These are phyloP conservation scores for Lepiota venenata DNA, from an alignment of 768 basidiomycete genomes.

Conservation along the genomic window DNA sequence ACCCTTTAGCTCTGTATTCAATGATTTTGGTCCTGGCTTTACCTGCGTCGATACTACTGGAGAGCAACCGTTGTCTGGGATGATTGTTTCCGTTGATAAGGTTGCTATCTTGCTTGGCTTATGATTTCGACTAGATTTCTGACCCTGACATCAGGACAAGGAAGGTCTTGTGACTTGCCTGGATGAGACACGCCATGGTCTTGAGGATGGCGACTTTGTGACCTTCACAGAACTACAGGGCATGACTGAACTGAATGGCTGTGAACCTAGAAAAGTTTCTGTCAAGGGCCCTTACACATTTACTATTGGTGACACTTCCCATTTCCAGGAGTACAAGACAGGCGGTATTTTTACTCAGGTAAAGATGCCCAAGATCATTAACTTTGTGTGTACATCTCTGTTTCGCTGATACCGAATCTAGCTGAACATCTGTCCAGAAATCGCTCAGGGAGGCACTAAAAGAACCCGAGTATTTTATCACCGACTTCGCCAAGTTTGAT, in stretches of 20 bases:
- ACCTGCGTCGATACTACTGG: slow-evolving; percentile 98
- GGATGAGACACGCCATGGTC: slow-evolving; percentile 95
- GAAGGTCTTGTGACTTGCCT: slow-evolving; percentile 96
- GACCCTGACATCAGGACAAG: slow-evolving; percentile 48
- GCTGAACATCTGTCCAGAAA: slow-evolving; percentile 56
- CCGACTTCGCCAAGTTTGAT: slow-evolving; percentile 97
- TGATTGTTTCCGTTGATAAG: slow-evolving; percentile 94
- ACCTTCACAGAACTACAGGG: slow-evolving; percentile 96
- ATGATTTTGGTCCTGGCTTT: slow-evolving; percentile 94
- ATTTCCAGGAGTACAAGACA: slow-evolving; percentile 69
- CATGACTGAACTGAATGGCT: slow-evolving; percentile 87
- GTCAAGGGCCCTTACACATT: slow-evolving; percentile 99
- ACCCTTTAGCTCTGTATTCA: slow-evolving; percentile 76
- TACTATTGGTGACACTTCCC: slow-evolving; percentile 87
- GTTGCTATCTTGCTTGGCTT: slow-evolving; percentile 30
- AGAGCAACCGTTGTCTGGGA: slow-evolving; percentile 88
- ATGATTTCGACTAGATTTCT: background rate
- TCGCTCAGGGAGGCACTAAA: slow-evolving; percentile 81
- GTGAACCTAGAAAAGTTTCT: slow-evolving; percentile 86
- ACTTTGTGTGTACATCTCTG: slow-evolving; percentile 66
- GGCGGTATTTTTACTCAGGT: slow-evolving; percentile 98
- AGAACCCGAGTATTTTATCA: slow-evolving; percentile 85
- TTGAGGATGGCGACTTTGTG: slow-evolving; percentile 98
- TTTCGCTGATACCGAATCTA: slow-evolving; percentile 6
- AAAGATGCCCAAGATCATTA: slow-evolving; percentile 96